Evolutionary conservation across 2,329 filamentous ascomycete genomes (phyloP).

Genomic region (Sporothrix inflata): DNA sequence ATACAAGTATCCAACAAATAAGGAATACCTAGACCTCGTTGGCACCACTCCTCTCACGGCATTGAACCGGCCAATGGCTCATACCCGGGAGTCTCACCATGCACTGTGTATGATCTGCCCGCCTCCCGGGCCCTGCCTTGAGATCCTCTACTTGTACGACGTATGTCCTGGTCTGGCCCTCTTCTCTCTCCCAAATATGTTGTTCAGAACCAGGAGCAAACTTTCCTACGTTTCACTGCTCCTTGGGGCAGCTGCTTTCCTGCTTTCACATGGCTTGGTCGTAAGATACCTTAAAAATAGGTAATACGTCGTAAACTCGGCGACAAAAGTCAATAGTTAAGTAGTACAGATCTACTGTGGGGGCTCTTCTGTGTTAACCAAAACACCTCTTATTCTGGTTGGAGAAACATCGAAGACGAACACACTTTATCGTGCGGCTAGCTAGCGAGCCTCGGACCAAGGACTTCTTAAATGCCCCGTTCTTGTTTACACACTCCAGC

Average conservation of each 20-base stretch:
- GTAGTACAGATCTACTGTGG: background rate
- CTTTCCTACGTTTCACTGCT: too few relatives aligned
- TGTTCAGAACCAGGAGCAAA: too few relatives aligned
- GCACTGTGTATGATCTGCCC: slow-evolving; percentile 5
- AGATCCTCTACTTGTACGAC: too few relatives aligned
- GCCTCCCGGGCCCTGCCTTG: background rate
- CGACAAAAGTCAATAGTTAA: background rate
- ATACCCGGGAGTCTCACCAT: background rate
- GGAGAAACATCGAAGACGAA: background rate
- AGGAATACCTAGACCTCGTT: too few relatives aligned
- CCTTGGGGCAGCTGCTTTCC: too few relatives aligned
- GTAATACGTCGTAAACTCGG: too few relatives aligned
- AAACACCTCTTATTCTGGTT: background rate
- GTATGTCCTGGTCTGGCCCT: too few relatives aligned
- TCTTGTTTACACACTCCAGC: background rate
- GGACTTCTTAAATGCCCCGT: background rate
- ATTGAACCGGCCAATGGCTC: too few relatives aligned
- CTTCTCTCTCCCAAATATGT: too few relatives aligned
- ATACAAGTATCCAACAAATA: background rate
- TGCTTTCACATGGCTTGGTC: too few relatives aligned
- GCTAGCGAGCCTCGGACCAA: background rate
- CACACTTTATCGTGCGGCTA: background rate
- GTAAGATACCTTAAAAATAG: too few relatives aligned
- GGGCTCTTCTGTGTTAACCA: background rate
- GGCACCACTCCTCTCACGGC: too few relatives aligned